A percentile compares a stretch with the other conserved stretches of the same genome.
Conservation (phyloP, 2,329 filamentous ascomycete species). For the Chaetomium globosum region DNA sequence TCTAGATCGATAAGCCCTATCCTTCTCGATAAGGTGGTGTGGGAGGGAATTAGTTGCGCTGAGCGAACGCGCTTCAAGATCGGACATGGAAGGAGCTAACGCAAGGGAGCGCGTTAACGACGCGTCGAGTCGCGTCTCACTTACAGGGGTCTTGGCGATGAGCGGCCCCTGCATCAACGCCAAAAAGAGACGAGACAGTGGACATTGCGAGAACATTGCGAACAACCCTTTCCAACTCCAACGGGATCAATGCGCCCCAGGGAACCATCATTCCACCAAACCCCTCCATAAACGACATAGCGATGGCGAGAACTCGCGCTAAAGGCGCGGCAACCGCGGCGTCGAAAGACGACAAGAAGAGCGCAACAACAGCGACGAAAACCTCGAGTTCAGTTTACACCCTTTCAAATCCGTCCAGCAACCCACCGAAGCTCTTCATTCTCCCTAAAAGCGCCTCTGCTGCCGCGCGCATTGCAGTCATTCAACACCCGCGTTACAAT, state of each 20-base stretch:
- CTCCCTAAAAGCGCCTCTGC: constrained; percentile 58
- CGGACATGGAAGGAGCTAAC: constrained; percentile 16
- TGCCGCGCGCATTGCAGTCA: constrained; percentile 61
- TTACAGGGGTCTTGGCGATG: constrained; percentile 25
- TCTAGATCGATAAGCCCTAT: constrained; percentile 22
- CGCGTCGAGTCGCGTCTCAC: constrained; percentile 35
- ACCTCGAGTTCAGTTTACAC: constrained; percentile 46
- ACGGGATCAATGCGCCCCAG: constrained; percentile 1
- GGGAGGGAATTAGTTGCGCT: constrained; percentile 15
- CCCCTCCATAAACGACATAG: neutral
- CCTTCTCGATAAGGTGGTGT: constrained; percentile 21
- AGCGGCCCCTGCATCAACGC: constrained; percentile 9
- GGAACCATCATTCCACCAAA: neutral
- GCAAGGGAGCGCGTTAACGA: constrained; percentile 19
- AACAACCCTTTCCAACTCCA: neutral
- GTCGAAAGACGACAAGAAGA: constrained; percentile 40
- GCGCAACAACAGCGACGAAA: constrained; percentile 34
- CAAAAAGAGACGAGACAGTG: neutral
- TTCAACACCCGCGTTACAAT: constrained; percentile 61
- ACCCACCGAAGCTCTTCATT: constrained; percentile 61
- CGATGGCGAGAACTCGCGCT: constrained; percentile 56
- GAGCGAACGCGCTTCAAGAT: constrained; percentile 3
- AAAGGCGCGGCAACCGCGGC: constrained; percentile 40
- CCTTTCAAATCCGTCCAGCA: constrained; percentile 46
- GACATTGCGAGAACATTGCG: neutral